A percentile compares a stretch with the other conserved stretches of the same genome.
phyloP scores from a whole-genome alignment of 1,284 basidiomycete species.

The Veloboletus limbatus region DNA sequence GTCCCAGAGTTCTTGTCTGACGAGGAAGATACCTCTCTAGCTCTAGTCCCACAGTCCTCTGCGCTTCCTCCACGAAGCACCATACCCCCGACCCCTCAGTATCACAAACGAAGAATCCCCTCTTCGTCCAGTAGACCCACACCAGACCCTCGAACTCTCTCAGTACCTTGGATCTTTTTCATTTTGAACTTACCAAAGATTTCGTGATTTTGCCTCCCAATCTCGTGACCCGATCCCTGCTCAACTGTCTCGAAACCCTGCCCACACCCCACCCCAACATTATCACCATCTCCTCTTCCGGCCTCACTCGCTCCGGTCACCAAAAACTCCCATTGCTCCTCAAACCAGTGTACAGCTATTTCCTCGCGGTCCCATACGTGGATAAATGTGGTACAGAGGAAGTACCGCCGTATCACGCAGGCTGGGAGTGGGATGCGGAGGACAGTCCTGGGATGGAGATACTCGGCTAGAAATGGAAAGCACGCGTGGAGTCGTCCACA shows the following conservation, averaged over 20 bases:
- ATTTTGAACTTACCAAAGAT: slow-evolving; percentile 26
- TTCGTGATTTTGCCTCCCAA: slow-evolving; percentile 25
- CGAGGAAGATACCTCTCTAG: too few species aligned
- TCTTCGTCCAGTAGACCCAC: too few species aligned
- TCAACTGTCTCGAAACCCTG: slow-evolving; percentile 32
- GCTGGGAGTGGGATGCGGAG: slow-evolving; percentile 42
- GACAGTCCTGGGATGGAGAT: slow-evolving; percentile 39
- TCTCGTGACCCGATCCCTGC: slow-evolving; percentile 29
- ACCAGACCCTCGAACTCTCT: too few species aligned
- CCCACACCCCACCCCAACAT: slow-evolving; percentile 43
- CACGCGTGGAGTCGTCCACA: slow-evolving; percentile 35
- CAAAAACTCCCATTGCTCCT: slow-evolving; percentile 45
- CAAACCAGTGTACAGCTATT: slow-evolving; percentile 45
- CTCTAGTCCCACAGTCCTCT: too few species aligned
- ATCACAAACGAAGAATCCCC: too few species aligned
- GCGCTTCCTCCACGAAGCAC: too few species aligned
- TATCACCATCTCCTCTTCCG: slow-evolving; percentile 51
- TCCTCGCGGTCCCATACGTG: slow-evolving; percentile 42
- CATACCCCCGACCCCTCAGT: too few species aligned
- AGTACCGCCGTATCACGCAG: slow-evolving; percentile 43
- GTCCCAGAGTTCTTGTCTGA: too few species aligned
- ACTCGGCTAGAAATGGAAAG: slow-evolving; percentile 42
- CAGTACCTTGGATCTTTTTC: too few species aligned
- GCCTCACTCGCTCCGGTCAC: slow-evolving; percentile 46
- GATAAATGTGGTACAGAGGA: slow-evolving; percentile 60